Conservation (phyloP, 2,329 filamentous ascomycete genomes). For the Biscogniauxia mediterranea region DNA sequence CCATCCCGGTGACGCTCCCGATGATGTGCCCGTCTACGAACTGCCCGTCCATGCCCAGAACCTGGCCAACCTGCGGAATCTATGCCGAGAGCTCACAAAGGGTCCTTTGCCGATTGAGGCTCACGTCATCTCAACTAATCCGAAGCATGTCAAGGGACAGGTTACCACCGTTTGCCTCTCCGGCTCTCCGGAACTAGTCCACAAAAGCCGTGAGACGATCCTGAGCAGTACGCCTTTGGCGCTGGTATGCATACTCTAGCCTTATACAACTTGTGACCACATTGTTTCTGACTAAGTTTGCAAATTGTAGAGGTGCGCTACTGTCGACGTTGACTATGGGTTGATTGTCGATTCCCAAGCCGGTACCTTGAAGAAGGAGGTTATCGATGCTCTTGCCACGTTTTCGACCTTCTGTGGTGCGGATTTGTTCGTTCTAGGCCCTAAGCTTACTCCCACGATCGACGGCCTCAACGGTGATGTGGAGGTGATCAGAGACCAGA, state of each 20-base stretch:
- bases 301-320: conserved; percentile 73
- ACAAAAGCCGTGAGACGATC: conserved; percentile 85
- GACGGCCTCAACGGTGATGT: conserved; percentile 73
- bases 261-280: conserved; percentile 14
- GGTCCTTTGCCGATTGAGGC: conserved; percentile 73
- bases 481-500: conserved; percentile 82
- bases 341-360: conserved; percentile 74
- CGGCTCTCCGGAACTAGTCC: conserved; percentile 81
- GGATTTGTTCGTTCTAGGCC: conserved; percentile 92
- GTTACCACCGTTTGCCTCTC: conserved; percentile 90
- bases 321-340: conserved; percentile 88
- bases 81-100: conserved; percentile 81
- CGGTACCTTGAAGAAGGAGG: conserved; percentile 69
- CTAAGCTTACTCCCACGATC: conserved; percentile 78
- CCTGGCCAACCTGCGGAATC: conserved; percentile 70
- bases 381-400: conserved; percentile 82
- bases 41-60: conserved; percentile 91
- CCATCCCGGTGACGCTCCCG: conserved; percentile 81
- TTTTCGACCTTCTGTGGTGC: conserved; percentile 88
- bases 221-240: conserved; percentile 90
- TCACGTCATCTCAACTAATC: conserved; percentile 77
- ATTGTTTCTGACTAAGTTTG: conserved; percentile 29
- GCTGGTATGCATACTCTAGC: conserved; percentile 62
- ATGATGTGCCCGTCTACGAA: conserved; percentile 81
- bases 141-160: conserved; percentile 66